Evolutionary conservation across 352 stramenopile species (phyloP).

Genomic region (Phytophthora crassamura): DNA sequence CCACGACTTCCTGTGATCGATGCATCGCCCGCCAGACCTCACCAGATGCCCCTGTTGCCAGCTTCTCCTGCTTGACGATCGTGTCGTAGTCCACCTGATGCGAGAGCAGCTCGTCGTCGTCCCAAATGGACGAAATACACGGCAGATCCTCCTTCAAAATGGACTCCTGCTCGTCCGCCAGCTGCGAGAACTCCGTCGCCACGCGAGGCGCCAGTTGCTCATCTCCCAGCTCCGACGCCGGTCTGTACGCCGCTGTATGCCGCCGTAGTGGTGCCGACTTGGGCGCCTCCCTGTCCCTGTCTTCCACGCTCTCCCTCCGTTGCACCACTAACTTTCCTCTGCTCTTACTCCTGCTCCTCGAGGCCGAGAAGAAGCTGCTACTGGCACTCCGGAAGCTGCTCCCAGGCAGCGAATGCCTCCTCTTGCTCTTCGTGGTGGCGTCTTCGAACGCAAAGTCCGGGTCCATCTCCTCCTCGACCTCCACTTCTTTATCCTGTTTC

Average conservation of each 20-base stretch:
- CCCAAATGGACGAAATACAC: constrained; percentile 46
- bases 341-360: constrained; percentile 16
- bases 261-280: not conserved
- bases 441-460: constrained; percentile 58
- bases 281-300: constrained; percentile 6
- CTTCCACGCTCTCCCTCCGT: constrained; percentile 16
- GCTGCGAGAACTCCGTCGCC: constrained; percentile 13
- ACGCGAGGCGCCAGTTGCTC: constrained; percentile 13
- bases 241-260: constrained; percentile 1
- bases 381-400: constrained; percentile 15
- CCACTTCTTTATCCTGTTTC: not conserved
- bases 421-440: constrained; percentile 18
- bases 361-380: constrained; percentile 16
- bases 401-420: constrained; percentile 30
- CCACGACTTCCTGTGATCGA: constrained; percentile 43
- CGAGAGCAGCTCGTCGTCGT: constrained; percentile 66
- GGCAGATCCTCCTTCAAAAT: constrained; percentile 17
- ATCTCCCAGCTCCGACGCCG: constrained; percentile 1
- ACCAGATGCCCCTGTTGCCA: constrained; percentile 45
- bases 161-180: not conserved
- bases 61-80: constrained; percentile 37
- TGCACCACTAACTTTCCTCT: constrained; percentile 15
- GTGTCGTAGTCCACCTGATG: constrained; percentile 53
- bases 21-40: constrained; percentile 59
- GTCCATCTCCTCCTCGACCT: constrained; percentile 26